These are phyloP conservation scores for Lumnitzera racemosa DNA, from an alignment of 345 rosid genomes.

Conservation along the genomic window DNA sequence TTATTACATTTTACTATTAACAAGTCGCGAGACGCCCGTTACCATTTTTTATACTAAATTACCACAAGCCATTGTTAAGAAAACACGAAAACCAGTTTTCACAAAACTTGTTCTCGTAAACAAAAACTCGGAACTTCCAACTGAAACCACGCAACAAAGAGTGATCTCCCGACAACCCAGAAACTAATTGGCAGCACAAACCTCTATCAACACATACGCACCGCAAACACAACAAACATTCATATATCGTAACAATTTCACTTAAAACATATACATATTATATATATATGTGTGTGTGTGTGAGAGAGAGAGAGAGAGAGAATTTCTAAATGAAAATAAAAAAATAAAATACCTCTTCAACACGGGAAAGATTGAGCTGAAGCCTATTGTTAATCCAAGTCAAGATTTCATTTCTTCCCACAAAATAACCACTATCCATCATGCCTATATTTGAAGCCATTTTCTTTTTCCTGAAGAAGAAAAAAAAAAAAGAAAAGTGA, in stretches of 20 bases:
- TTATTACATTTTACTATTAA: too few species aligned
- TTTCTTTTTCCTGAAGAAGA: constrained; percentile 4
- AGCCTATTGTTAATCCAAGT: constrained; percentile 90
- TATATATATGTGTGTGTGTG: neutral
- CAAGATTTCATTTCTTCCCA: constrained; percentile 88
- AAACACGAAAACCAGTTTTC: too few species aligned
- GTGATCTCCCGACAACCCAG: neutral
- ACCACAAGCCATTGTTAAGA: too few species aligned
- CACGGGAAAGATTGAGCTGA: constrained; percentile 80
- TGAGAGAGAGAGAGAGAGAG: too few species aligned
- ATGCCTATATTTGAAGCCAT: constrained; percentile 89
- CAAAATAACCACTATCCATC: constrained; percentile 98
- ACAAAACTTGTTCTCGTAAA: too few species aligned
- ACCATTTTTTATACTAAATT: too few species aligned
- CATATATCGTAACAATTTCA: neutral
- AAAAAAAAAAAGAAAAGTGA: neutral
- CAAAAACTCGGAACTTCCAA: too few species aligned
- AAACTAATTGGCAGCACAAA: neutral
- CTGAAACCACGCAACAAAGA: neutral
- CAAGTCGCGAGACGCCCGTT: too few species aligned
- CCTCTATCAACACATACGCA: too few species aligned
- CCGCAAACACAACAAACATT: neutral
- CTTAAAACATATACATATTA: neutral
- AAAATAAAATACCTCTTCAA: constrained; percentile 61
- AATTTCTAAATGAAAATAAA: neutral